Base-by-base conservation (phyloP, 768 basidiomycete species). In the Amanita polypyramis region DNA sequence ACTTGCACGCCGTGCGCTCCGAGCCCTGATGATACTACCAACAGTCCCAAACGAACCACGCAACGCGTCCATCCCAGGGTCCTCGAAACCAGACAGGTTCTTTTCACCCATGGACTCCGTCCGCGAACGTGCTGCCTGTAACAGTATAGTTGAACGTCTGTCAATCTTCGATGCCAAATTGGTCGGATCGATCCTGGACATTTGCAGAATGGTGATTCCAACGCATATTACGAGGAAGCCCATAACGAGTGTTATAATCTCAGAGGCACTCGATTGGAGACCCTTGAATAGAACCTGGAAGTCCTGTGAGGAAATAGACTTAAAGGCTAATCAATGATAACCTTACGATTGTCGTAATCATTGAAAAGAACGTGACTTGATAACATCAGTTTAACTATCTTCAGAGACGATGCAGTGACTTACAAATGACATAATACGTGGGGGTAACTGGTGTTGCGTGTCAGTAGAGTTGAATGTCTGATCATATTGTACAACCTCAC, bases 191-290 rank as follows among this genome's bases (percentile, higher is more conserved):
- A 98, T 79, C 67, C 90, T 90, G 62, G 85, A 90, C 78, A 95
- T 85, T 65, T 99, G 96, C 6, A 99, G 80, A 54, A 99, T 82
- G 25, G 86, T 87, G 62, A 98, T 97, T 15, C 95, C 95, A 17
- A 90, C 67, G 58, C 87, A 91, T 47, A 94, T 94, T 50, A 86
- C 80, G 53, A 96, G 64, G 72, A 99, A 98, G 6, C 80, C 94
- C 75, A 95, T 76, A 20, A 95, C 84, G 49, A 97, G 75, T 1
- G 93, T 96, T 43, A 98, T 74, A 45, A 99, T 93, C 55, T 87
- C 78, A 1, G 77, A 65, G 0, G 74, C 80, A 2, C 81, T 73
- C 1, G 93, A 85, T 40, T 82, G 70, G 49, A 98, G 79, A 35
- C 95, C 95, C 70, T 92, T 76, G 73, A 88, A 94, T 21, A 97